phyloP scores from a whole-genome alignment of 352 stramenopile genomes.

The Globisporangium emineosum region DNA sequence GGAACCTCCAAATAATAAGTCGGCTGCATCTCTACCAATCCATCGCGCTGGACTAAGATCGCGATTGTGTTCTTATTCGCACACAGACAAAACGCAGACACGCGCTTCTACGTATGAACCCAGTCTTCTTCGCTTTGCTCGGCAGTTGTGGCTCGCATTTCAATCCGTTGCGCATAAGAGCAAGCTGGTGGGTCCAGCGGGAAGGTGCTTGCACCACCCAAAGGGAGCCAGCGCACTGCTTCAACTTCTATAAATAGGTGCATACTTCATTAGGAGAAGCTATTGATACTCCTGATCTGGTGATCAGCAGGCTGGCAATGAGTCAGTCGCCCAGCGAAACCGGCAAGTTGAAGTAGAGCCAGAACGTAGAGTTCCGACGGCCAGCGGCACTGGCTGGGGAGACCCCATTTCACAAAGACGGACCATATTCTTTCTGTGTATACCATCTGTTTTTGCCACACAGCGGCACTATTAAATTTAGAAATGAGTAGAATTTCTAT shows the following conservation, averaged over 20 bases:
- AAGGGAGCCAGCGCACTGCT: too few species aligned
- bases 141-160: too few species aligned
- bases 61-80: constrained; percentile 2
- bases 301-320: background rate
- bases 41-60: background rate
- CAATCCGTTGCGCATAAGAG: background rate
- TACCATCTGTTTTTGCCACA: too few species aligned
- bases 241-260: background rate
- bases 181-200: background rate
- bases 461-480: too few species aligned
- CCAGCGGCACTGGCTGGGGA: too few species aligned
- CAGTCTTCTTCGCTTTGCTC: too few species aligned
- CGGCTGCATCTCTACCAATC: background rate
- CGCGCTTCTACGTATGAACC: background rate
- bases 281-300: background rate
- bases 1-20: background rate
- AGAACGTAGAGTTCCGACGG: background rate
- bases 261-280: background rate
- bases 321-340: background rate
- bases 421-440: too few species aligned
- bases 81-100: background rate
- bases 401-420: too few species aligned
- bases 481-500: too few species aligned
- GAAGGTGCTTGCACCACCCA: background rate
- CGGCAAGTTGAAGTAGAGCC: constrained; percentile 7